phyloP scores from a whole-genome alignment of 768 basidiomycete species.

The Mycena polygramma region DNA sequence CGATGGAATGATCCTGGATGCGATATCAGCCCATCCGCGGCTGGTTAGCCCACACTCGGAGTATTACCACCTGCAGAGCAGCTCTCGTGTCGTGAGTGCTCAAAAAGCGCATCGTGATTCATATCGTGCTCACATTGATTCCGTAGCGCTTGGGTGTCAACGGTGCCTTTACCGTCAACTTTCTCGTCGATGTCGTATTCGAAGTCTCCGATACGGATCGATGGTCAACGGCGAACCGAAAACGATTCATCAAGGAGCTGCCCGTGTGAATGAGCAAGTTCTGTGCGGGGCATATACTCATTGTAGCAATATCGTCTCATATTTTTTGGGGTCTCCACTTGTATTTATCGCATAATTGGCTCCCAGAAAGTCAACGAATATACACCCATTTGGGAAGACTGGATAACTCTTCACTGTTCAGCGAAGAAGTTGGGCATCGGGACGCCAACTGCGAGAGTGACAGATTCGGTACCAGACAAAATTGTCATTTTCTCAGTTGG shows the following conservation, averaged over 20 bases:
- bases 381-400: too few species aligned
- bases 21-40: neutral
- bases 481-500: too few species aligned
- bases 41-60: conserved; percentile 21
- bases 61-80: conserved; percentile 2
- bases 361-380: too few species aligned
- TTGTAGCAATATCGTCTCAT: too few species aligned
- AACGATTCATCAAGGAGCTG: conserved; percentile 25
- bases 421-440: too few species aligned
- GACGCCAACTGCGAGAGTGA: too few species aligned
- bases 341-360: too few species aligned
- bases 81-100: conserved; percentile 33
- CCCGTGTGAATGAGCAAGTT: neutral
- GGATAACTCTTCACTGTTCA: too few species aligned
- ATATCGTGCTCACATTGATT: neutral
- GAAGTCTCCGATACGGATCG: conserved; percentile 32
- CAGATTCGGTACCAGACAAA: too few species aligned
- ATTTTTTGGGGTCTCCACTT: too few species aligned
- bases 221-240: conserved; percentile 19
- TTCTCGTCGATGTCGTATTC: conserved; percentile 33
- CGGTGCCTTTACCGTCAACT: conserved; percentile 25
- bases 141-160: conserved; percentile 34
- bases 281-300: neutral
- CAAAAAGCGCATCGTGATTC: neutral
- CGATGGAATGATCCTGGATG: conserved; percentile 30